These are phyloP conservation scores for Phylloporus scabripes DNA, from an alignment of 768 basidiomycete genomes.

Conservation along the genomic window DNA sequence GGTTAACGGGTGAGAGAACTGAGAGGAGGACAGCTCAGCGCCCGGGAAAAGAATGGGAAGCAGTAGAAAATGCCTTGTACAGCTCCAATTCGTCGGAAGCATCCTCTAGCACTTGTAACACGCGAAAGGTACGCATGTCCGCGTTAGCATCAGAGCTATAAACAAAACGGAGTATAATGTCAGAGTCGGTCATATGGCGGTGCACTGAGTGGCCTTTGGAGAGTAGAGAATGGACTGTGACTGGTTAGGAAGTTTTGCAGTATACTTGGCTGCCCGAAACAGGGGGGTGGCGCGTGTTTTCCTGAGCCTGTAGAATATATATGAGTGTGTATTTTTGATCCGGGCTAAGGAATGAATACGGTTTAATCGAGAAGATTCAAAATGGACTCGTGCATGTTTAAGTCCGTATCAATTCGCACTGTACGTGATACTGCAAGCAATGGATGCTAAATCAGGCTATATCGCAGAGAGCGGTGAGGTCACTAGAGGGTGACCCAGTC, in stretches of 20 bases:
- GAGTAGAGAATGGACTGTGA: neutral
- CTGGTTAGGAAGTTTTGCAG: neutral
- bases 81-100: slow-evolving; percentile 31
- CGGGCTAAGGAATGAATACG: slow-evolving; percentile 16
- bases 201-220: neutral
- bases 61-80: slow-evolving; percentile 35
- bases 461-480: slow-evolving; percentile 25
- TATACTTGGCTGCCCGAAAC: neutral
- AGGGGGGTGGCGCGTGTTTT: neutral
- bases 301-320: slow-evolving; percentile 10
- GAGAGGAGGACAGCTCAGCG: neutral
- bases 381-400: slow-evolving; percentile 8
- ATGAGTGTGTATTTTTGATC: slow-evolving; percentile 18
- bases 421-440: slow-evolving; percentile 24
- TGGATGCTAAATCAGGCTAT: slow-evolving; percentile 19
- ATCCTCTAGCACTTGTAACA: slow-evolving; percentile 31
- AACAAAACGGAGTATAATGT: slow-evolving; percentile 37
- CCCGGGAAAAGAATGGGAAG: neutral
- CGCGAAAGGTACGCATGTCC: slow-evolving; percentile 43
- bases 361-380: neutral
- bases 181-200: slow-evolving; percentile 28
- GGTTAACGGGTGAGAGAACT: slow-evolving; percentile 44
- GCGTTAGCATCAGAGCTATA: slow-evolving; percentile 25
- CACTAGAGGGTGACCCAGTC: neutral
- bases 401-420: slow-evolving; percentile 1